Percentiles rank a stretch among this genome's conserved stretches.
phyloP scores from a whole-genome alignment of 1,284 basidiomycete species.

The Ceratobasidium sp. region DNA sequence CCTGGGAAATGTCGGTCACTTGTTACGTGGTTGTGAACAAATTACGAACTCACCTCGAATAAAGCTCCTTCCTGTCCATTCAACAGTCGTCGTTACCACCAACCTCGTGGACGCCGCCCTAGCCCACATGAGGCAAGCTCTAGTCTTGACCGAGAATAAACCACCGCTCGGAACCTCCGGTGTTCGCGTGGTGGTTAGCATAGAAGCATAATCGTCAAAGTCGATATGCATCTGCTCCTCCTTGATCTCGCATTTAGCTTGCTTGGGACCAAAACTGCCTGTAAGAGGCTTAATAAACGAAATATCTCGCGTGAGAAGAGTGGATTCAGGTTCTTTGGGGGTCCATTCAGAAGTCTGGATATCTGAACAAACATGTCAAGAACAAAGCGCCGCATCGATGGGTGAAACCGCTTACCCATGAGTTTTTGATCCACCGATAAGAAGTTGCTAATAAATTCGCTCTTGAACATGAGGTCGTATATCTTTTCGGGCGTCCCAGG shows the following conservation, averaged over 20 bases:
- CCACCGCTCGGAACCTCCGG: constrained; percentile 94
- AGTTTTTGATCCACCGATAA: constrained; percentile 88
- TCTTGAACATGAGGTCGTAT: constrained; percentile 94
- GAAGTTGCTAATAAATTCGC: constrained; percentile 94
- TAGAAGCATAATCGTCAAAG: constrained; percentile 82
- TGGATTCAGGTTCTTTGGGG: constrained; percentile 65
- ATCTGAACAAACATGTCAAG: constrained; percentile 58
- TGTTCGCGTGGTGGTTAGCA: constrained; percentile 88
- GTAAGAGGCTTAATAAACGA: constrained; percentile 94
- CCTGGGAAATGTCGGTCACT: constrained; percentile 56
- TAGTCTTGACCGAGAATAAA: constrained; percentile 91
- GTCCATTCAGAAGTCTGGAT: constrained; percentile 92
- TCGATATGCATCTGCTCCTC: constrained; percentile 86
- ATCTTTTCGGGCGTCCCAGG: constrained; percentile 94
- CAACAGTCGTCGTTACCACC: constrained; percentile 87
- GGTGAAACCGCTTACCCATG: constrained; percentile 63
- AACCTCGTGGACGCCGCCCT: constrained; percentile 78
- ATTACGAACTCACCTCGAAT: constrained; percentile 75
- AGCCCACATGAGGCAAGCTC: constrained; percentile 94
- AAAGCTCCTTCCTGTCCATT: constrained; percentile 96
- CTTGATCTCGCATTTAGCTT: constrained; percentile 90
- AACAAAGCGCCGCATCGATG: background rate
- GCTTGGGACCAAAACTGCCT: constrained; percentile 88
- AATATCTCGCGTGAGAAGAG: constrained; percentile 84
- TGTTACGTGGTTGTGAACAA: background rate